Percentiles rank a stretch among this genome's conserved stretches.
Conservation (phyloP, 129 eudicot genomes). For the Erigeron canadensis region DNA sequence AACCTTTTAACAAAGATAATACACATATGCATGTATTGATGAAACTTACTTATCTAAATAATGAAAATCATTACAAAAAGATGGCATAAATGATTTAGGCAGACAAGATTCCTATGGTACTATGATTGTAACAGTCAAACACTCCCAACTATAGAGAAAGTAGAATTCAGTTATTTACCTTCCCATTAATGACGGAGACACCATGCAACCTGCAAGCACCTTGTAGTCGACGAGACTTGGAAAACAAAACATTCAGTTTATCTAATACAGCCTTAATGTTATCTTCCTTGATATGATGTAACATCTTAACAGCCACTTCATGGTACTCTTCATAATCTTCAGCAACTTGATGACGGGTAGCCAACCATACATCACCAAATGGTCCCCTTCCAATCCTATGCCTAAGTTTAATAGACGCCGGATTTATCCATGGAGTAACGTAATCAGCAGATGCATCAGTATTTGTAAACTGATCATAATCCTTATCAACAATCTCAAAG, state of each 20-base stretch:
- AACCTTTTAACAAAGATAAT: slow-evolving; percentile 19
- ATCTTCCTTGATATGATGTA: slow-evolving; percentile 77
- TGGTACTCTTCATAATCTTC: slow-evolving; percentile 71
- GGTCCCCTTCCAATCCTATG: slow-evolving; percentile 90
- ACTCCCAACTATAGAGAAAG: not conserved
- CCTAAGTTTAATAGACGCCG: slow-evolving; percentile 66
- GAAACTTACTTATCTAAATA: not conserved
- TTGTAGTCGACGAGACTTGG: slow-evolving; percentile 53
- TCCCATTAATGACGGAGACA: slow-evolving; percentile 64
- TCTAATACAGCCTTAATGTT: slow-evolving; percentile 49
- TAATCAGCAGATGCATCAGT: slow-evolving; percentile 43
- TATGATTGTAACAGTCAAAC: slow-evolving; percentile 11
- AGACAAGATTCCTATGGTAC: slow-evolving; percentile 6
- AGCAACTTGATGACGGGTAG: slow-evolving; percentile 67
- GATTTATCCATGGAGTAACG: slow-evolving; percentile 71
- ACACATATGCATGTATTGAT: slow-evolving; percentile 14
- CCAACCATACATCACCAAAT: slow-evolving; percentile 96
- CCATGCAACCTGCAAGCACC: slow-evolving; percentile 75
- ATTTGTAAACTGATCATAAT: slow-evolving; percentile 47
- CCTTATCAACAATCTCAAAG: slow-evolving; percentile 70
- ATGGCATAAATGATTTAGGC: slow-evolving; percentile 3
- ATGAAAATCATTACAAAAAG: slow-evolving; percentile 7
- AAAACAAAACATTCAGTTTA: slow-evolving; percentile 51
- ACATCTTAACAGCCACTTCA: slow-evolving; percentile 88
- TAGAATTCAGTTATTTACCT: slow-evolving; percentile 42